A percentile compares a stretch with the other conserved stretches of the same genome.
These are phyloP conservation scores for Plasmodium vivax DNA, from an alignment of 169 alveolate species.

Conservation along the genomic window DNA sequence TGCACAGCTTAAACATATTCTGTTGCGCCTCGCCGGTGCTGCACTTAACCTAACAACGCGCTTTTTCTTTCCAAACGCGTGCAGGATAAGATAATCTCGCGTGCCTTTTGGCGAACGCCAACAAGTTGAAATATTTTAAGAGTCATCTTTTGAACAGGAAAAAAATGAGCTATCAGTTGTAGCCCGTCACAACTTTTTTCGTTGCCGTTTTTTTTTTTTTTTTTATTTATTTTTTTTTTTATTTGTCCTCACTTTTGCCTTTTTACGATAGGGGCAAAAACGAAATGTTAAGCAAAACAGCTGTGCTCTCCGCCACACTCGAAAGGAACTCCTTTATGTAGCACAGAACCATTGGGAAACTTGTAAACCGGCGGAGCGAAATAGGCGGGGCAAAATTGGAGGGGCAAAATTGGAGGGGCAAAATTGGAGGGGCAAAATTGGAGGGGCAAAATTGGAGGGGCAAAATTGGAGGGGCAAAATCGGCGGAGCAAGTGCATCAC, in stretches of 20 bases:
- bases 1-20: neutral
- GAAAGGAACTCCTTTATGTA: neutral
- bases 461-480: neutral
- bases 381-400: neutral
- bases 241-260: neutral
- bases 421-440: neutral
- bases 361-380: neutral
- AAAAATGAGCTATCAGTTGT: neutral
- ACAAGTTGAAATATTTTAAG: neutral
- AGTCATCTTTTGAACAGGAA: neutral
- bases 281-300: neutral
- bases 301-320: neutral
- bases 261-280: neutral
- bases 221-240: neutral
- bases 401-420: neutral
- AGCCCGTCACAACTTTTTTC: neutral
- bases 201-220: neutral
- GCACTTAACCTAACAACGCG: neutral
- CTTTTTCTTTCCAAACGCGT: neutral
- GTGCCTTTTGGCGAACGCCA: neutral
- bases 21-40: neutral
- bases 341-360: neutral
- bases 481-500: neutral
- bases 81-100: neutral
- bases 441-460: neutral